Base-by-base conservation (phyloP, 805 yeast genomes). In the Saccharomycopsis schoenii region DNA sequence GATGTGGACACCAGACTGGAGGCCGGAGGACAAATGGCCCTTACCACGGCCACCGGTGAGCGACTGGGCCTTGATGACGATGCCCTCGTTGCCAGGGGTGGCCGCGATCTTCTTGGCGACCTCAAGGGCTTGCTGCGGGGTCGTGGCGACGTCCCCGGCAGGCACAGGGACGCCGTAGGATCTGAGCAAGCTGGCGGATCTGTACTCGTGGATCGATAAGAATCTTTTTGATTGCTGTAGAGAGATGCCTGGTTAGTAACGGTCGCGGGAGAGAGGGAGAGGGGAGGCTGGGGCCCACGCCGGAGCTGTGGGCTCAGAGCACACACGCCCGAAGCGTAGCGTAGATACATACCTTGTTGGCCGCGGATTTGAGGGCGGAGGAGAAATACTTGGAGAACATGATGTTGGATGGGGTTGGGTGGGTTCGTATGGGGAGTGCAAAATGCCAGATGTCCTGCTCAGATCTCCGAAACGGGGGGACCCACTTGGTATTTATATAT, bases 11-110 rank as follows among this genome's bases (percentile, higher is more conserved):
- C 99, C 99, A 58, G 97, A 96, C 78, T 93, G 85, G 73, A 89
- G 84, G 59, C 99, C 99, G 69, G 85, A 85, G 77, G 92, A 97
- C 67, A 94, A 92, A 76, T 89, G 92, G 66, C 99, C 99, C 77
- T 94, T 94, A 77, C 99, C 99, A 78, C 99, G 86, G 72, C 99
- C 99, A 78, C 99, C 99, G 62, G 99, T 92, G 71, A 94, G 82
- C 57, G 97, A 97, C 79, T 94, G 99, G 64, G 99, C 99, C 80
- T 94, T 94, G 75, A 94, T 82, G 66, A 94, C 99, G 76, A 94
- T 79, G 69, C 88, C 96, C 70, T 85, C 84, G 67, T 88, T 81
- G 6, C 24, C 24, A 11, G 52, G 52, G 68, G 82, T 81, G 12
- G 67, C 64, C 56, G 70, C 70, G 71, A 94, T 81, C 61, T 79